These are phyloP conservation scores for Phaeosphaeria sp. DNA, from an alignment of 2,329 filamentous ascomycete species.

Conservation along the genomic window DNA sequence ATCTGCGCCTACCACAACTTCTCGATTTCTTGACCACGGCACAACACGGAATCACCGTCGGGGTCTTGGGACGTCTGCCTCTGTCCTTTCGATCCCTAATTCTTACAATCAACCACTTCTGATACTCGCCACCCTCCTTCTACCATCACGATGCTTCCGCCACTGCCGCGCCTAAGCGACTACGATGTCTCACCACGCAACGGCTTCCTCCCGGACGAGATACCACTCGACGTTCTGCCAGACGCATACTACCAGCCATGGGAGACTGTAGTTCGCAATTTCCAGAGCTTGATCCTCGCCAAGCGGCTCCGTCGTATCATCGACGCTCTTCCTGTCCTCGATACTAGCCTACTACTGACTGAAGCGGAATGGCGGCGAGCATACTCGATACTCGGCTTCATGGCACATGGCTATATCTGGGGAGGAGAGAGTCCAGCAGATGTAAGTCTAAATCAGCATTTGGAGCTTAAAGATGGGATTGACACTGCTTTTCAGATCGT, in stretches of 20 bases:
- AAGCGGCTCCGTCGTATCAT: constrained; percentile 81
- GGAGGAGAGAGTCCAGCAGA: constrained; percentile 77
- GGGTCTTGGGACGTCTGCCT: neutral
- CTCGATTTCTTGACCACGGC: neutral
- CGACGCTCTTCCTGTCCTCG: constrained; percentile 81
- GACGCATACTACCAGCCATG: constrained; percentile 94
- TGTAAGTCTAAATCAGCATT: constrained; percentile 52
- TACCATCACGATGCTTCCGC: constrained; percentile 47
- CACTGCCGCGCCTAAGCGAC: constrained; percentile 65
- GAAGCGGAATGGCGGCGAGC: constrained; percentile 92
- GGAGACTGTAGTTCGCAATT: constrained; percentile 84
- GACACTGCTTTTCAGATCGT: constrained; percentile 59
- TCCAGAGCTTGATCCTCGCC: constrained; percentile 86
- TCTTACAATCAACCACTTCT: neutral
- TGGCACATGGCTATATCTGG: constrained; percentile 90
- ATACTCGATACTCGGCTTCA: constrained; percentile 78
- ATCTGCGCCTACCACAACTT: neutral
- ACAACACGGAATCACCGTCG: neutral
- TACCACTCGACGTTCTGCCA: constrained; percentile 80
- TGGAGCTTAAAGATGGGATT: constrained; percentile 13
- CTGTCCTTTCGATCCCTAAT: neutral
- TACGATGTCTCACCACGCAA: constrained; percentile 80
- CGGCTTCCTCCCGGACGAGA: constrained; percentile 85
- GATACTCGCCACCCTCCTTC: neutral
- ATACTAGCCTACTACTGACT: constrained; percentile 79